These are phyloP conservation scores for Gremmenia infestans DNA, from an alignment of 2,329 filamentous ascomycete genomes.

Conservation along the genomic window DNA sequence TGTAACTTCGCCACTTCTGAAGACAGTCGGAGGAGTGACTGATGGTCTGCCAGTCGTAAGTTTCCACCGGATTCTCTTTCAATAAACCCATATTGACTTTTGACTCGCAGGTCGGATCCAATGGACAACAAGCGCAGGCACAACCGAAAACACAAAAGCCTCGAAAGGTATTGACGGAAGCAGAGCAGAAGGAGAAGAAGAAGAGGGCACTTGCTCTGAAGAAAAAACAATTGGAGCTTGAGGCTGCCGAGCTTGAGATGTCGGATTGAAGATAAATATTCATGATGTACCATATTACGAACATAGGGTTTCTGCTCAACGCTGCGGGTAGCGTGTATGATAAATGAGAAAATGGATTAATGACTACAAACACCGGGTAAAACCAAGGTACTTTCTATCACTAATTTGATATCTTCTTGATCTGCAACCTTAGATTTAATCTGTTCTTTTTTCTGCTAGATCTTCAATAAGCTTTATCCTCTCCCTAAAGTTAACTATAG, in stretches of 20 bases:
- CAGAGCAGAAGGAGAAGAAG: slow-evolving; percentile 24
- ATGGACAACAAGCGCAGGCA: slow-evolving; percentile 10
- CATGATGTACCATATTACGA: not conserved
- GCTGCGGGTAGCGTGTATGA: too few species aligned
- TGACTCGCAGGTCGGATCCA: slow-evolving; percentile 13
- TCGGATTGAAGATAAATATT: slow-evolving; percentile 2
- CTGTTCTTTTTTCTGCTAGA: too few species aligned
- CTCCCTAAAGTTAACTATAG: too few species aligned
- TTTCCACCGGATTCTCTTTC: not conserved
- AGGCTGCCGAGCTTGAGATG: slow-evolving; percentile 22
- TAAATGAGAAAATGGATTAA: too few species aligned
- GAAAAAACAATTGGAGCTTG: slow-evolving; percentile 21
- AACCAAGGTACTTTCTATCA: too few species aligned
- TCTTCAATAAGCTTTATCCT: too few species aligned
- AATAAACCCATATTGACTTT: not conserved
- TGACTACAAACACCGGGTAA: too few species aligned
- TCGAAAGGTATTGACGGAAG: slow-evolving; percentile 16
- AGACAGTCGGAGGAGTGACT: slow-evolving; percentile 26
- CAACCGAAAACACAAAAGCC: slow-evolving; percentile 4
- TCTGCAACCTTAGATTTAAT: too few species aligned
- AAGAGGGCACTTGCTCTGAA: slow-evolving; percentile 18
- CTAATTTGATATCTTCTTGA: too few species aligned
- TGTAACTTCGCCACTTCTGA: slow-evolving; percentile 22
- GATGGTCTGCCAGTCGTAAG: slow-evolving; percentile 21
- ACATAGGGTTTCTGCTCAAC: too few species aligned